Percentiles rank a stretch among this genome's conserved stretches.
phyloP scores from a whole-genome alignment of 148 eudicot genomes.

The Silene uniflora region DNA sequence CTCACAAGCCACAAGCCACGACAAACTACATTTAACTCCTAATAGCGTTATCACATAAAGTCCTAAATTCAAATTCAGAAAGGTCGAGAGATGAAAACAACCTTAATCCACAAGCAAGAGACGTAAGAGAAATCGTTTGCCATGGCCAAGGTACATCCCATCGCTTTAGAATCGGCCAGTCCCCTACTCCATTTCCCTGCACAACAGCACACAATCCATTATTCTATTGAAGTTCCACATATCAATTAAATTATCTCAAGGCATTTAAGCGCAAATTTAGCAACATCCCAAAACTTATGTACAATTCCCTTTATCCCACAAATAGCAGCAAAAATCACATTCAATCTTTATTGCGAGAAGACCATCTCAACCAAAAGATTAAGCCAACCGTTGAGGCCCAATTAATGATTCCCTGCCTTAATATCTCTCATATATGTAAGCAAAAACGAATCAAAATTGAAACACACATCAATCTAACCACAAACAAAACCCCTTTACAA shows the following conservation, averaged over 20 bases:
- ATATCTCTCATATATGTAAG: neutral
- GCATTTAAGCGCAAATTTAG: neutral
- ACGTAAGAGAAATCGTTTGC: slow-evolving; percentile 84
- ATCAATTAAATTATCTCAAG: neutral
- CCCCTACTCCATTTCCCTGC: slow-evolving; percentile 19
- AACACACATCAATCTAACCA: neutral
- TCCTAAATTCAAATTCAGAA: neutral
- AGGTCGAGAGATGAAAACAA: slow-evolving; percentile 14
- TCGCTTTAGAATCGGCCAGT: slow-evolving; percentile 68
- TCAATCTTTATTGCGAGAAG: too few relatives aligned
- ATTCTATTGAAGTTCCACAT: neutral
- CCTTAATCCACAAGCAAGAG: slow-evolving; percentile 98
- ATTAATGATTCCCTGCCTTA: neutral
- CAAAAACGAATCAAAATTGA: too few relatives aligned
- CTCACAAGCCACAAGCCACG: neutral
- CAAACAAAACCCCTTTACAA: neutral
- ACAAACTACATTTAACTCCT: neutral
- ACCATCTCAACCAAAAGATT: neutral
- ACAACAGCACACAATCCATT: neutral
- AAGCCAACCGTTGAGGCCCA: neutral
- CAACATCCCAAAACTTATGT: neutral
- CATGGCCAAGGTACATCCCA: slow-evolving; percentile 99
- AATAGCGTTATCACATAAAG: neutral
- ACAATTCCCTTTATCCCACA: neutral
- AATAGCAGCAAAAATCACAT: too few relatives aligned